phyloP scores from a whole-genome alignment of 1,139 yeast species.

The Sugiyamaella paludigena region DNA sequence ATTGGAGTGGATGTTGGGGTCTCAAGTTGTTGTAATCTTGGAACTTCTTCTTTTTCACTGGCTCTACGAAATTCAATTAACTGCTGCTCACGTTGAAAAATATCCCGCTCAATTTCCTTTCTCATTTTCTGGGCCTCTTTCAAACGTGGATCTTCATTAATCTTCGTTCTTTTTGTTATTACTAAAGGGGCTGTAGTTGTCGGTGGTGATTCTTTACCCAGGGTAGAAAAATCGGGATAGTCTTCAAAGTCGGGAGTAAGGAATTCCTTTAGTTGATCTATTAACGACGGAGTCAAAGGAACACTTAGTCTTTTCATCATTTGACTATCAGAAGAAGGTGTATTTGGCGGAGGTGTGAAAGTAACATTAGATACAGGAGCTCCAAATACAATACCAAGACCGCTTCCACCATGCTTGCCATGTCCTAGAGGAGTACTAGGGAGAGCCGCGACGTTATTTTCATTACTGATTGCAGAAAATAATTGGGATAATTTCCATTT shows the following conservation, averaged over 20 bases:
- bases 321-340: not conserved
- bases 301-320: constrained; percentile 14
- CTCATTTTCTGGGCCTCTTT: constrained; percentile 15
- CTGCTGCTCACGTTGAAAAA: constrained; percentile 10
- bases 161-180: no score
- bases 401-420: not conserved
- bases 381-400: constrained; percentile 18
- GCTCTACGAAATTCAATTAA: constrained; percentile 9
- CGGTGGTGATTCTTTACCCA: not conserved
- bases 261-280: constrained; percentile 22
- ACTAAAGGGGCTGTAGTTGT: not conserved
- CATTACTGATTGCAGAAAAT: constrained; percentile 6
- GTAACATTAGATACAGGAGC: not conserved
- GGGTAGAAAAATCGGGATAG: not conserved
- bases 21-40: not conserved
- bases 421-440: not conserved
- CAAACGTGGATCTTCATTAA: not conserved
- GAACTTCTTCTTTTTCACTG: not conserved
- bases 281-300: constrained; percentile 21
- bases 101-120: constrained; percentile 13
- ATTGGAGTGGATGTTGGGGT: constrained; percentile 8
- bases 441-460: no score
- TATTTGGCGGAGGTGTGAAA: constrained; percentile 2
- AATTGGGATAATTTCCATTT: constrained; percentile 34
- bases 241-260: constrained; percentile 14